phyloP scores from a whole-genome alignment of 2,329 filamentous ascomycete species.

The Fusarium irregulare region DNA sequence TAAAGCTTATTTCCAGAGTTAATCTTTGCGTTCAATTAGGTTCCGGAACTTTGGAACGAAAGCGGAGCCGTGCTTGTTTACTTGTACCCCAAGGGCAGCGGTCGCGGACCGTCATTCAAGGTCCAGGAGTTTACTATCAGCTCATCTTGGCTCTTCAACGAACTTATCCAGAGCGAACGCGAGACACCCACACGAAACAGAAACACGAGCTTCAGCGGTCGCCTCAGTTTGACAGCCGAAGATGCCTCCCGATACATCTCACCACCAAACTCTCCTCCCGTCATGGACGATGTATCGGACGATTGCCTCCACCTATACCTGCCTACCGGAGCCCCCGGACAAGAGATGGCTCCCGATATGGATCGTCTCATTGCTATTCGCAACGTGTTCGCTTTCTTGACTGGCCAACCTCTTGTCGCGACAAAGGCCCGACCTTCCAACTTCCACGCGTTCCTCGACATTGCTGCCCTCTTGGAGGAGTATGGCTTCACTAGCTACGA shows the following conservation, averaged over 20 bases:
- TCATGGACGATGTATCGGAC: constrained; percentile 50
- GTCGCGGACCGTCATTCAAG: constrained; percentile 69
- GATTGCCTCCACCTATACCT: constrained; percentile 65
- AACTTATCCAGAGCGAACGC: constrained; percentile 62
- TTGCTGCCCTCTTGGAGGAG: constrained; percentile 65
- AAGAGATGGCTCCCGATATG: constrained; percentile 54
- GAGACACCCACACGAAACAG: constrained; percentile 51
- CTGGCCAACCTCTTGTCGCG: constrained; percentile 70
- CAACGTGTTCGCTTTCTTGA: constrained; percentile 75
- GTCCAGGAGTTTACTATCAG: constrained; percentile 65
- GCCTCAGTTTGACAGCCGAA: constrained; percentile 60
- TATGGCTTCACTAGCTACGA: constrained; percentile 69
- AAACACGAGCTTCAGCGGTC: constrained; percentile 60
- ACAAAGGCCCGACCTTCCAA: constrained; percentile 64
- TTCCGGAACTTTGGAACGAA: constrained; percentile 75
- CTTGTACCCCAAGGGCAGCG: constrained; percentile 63
- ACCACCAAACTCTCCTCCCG: constrained; percentile 54
- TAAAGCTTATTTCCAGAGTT: constrained; percentile 21
- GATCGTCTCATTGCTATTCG: constrained; percentile 69
- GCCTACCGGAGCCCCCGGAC: constrained; percentile 56
- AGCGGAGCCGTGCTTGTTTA: constrained; percentile 67
- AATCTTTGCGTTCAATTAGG: constrained; percentile 52
- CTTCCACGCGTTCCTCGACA: constrained; percentile 66
- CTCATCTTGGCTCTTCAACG: constrained; percentile 65
- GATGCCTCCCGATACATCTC: constrained; percentile 59